These are phyloP conservation scores for Wilhelminamyces savonicus DNA, from an alignment of 805 yeast genomes.

Conservation along the genomic window DNA sequence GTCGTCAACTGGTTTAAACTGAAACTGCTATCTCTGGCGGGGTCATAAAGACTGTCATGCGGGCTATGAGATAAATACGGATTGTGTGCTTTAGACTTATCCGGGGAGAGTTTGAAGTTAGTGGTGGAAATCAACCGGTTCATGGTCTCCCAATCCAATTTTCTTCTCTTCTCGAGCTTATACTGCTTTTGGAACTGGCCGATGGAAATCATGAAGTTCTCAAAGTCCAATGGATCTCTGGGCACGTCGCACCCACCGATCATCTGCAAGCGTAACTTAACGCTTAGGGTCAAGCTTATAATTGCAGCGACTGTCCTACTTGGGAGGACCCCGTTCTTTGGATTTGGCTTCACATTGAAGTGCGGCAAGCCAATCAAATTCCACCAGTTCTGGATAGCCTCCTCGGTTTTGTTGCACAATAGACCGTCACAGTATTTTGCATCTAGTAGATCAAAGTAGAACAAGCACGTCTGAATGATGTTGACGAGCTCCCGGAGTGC, in stretches of 20 bases:
- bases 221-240: conserved; percentile 80
- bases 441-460: conserved; percentile 69
- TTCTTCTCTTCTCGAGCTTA: conserved; percentile 44
- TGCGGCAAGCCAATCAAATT: conserved; percentile 53
- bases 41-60: too few relatives aligned
- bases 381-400: conserved; percentile 82
- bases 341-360: conserved; percentile 33
- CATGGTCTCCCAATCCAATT: conserved; percentile 54
- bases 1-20: too few relatives aligned
- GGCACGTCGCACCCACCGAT: conserved; percentile 45
- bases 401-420: conserved; percentile 69
- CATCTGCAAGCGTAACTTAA: conserved; percentile 51
- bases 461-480: conserved; percentile 67
- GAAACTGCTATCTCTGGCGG: too few relatives aligned
- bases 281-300: conserved; percentile 67
- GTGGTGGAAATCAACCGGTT: conserved; percentile 28
- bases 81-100: conserved; percentile 9
- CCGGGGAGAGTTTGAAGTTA: conserved; percentile 23
- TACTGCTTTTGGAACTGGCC: conserved; percentile 73
- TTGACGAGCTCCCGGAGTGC: conserved; percentile 73
- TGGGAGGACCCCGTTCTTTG: conserved; percentile 51
- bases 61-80: too few relatives aligned
- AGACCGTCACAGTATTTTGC: conserved; percentile 77
- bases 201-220: conserved; percentile 59
- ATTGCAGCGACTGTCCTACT: conserved; percentile 72